Percentiles rank a stretch among this genome's conserved stretches.
These are phyloP conservation scores for Spencermartinsiella ligniputridi DNA, from an alignment of 1,139 yeast genomes.

Conservation along the genomic window DNA sequence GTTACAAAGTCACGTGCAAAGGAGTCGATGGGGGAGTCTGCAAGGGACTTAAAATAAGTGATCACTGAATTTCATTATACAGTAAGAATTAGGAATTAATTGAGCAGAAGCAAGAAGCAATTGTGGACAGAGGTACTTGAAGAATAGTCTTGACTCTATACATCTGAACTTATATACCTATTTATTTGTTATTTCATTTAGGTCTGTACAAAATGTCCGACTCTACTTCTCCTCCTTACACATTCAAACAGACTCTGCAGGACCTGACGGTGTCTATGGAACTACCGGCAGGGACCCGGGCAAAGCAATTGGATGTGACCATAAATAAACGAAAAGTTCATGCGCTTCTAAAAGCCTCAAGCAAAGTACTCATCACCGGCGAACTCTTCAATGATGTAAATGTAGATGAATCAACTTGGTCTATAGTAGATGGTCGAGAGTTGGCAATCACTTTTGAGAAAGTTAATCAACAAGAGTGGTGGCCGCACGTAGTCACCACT, in stretches of 20 bases:
- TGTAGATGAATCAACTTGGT: slow-evolving; percentile 41
- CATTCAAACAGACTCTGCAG: slow-evolving; percentile 40
- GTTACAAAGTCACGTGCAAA: no score
- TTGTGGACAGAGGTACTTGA: no score
- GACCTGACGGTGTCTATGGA: slow-evolving; percentile 38
- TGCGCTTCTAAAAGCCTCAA: slow-evolving; percentile 26
- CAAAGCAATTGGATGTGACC: slow-evolving; percentile 32
- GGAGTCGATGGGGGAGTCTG: no score
- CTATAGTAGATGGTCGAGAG: slow-evolving; percentile 38
- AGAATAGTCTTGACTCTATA: no score
- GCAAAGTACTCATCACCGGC: slow-evolving; percentile 30
- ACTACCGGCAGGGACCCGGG: slow-evolving; percentile 35
- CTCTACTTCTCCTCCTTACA: slow-evolving; percentile 27
- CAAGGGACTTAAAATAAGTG: no score
- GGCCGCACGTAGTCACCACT: slow-evolving; percentile 42
- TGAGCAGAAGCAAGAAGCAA: no score
- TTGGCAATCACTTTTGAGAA: slow-evolving; percentile 38
- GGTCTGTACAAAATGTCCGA: no score
- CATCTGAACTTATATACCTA: no score
- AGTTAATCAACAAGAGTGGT: slow-evolving; percentile 39
- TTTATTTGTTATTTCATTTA: no score
- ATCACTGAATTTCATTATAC: no score
- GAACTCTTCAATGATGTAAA: slow-evolving; percentile 33
- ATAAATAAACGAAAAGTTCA: slow-evolving; percentile 26
- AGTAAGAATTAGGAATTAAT: no score